phyloP scores from a whole-genome alignment of 805 yeast genomes.

The Metschnikowia arizonensis region DNA sequence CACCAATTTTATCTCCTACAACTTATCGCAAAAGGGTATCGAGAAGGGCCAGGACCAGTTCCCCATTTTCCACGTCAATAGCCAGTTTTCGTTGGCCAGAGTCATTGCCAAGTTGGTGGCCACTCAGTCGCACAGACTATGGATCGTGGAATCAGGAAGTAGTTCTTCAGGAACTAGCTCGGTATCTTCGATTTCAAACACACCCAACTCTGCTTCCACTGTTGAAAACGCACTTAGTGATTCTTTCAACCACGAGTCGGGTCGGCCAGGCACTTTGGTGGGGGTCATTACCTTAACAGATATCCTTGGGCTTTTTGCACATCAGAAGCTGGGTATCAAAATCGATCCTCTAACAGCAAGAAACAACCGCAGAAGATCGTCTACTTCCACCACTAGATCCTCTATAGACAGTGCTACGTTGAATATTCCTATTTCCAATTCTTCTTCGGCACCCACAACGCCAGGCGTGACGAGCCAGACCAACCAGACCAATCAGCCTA shows the following conservation, averaged over 20 bases:
- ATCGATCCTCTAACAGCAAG: constrained; percentile 87
- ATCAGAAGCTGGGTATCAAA: constrained; percentile 57
- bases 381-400: constrained; percentile 29
- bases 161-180: constrained; percentile 15
- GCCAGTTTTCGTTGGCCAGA: constrained; percentile 73
- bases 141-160: constrained; percentile 58
- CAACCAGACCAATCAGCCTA: too few species aligned
- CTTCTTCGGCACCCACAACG: constrained; percentile 10
- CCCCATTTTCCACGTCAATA: constrained; percentile 92
- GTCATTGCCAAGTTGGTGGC: constrained; percentile 94
- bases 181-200: constrained; percentile 6
- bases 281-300: constrained; percentile 94
- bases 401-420: constrained; percentile 14
- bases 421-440: constrained; percentile 2
- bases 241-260: constrained; percentile 21
- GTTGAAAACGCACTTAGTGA: constrained; percentile 15
- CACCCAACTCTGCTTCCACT: constrained; percentile 12
- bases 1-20: constrained; percentile 81
- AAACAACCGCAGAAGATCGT: constrained; percentile 75
- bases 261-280: constrained; percentile 73
- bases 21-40: constrained; percentile 81
- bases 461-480: constrained; percentile 13
- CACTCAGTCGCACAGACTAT: constrained; percentile 84
- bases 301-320: constrained; percentile 75
- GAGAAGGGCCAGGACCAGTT: constrained; percentile 94